Evolutionary conservation across 2,329 filamentous ascomycete genomes (phyloP).

Genomic region (Claviceps spartinae): DNA sequence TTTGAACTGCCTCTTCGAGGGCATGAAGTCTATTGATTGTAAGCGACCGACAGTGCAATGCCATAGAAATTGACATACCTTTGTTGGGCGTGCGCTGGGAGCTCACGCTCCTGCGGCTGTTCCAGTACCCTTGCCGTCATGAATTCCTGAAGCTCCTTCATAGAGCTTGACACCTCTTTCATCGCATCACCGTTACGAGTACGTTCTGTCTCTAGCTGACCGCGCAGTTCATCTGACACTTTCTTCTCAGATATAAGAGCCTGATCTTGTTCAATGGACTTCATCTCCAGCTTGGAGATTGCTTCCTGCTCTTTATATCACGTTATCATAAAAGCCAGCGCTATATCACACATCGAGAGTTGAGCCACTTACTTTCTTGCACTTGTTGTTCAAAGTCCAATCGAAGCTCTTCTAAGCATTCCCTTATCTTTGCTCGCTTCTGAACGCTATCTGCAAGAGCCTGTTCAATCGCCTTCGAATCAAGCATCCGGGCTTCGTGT

Average conservation of each 20-base stretch:
- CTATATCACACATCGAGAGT: neutral
- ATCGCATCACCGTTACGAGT: neutral
- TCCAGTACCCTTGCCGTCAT: neutral
- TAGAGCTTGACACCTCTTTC: neutral
- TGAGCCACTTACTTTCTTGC: slow-evolving; percentile 11
- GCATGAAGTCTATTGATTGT: slow-evolving; percentile 1
- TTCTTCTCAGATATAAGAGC: slow-evolving; percentile 2
- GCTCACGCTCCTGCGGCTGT: neutral
- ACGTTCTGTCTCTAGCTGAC: neutral
- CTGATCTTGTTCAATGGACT: slow-evolving; percentile 10
- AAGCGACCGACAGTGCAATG: neutral
- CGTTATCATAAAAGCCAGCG: neutral
- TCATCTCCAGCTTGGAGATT: slow-evolving; percentile 13
- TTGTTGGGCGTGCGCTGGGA: neutral
- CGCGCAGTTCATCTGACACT: neutral
- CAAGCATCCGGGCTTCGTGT: slow-evolving; percentile 11
- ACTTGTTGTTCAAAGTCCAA: slow-evolving; percentile 10
- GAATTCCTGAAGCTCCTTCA: neutral
- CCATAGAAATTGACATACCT: neutral
- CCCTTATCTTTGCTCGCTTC: slow-evolving; percentile 19
- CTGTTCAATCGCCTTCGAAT: slow-evolving; percentile 13
- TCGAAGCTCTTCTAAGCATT: slow-evolving; percentile 17
- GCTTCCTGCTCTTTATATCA: slow-evolving; percentile 11
- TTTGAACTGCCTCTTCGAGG: slow-evolving; percentile 2
- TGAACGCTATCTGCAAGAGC: slow-evolving; percentile 16